Conservation (phyloP, 768 basidiomycete species). For the Tricholoma terreum region DNA sequence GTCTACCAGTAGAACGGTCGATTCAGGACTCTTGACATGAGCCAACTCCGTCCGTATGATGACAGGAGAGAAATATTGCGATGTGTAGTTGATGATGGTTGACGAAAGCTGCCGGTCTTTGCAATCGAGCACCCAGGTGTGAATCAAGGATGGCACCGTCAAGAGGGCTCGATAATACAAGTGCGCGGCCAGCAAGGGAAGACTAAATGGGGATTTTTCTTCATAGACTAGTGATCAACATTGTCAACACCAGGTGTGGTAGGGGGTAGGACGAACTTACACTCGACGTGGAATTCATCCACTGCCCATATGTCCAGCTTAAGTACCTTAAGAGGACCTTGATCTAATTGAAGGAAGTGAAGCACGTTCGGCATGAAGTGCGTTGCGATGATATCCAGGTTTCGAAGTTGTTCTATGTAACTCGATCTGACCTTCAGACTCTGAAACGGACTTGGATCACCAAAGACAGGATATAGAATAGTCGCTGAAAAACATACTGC, state of each 20-base stretch:
- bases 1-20: conserved; percentile 56
- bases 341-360: conserved; percentile 61
- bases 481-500: conserved; percentile 53
- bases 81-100: conserved; percentile 74
- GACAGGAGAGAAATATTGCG: conserved; percentile 83
- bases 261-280: conserved; percentile 39
- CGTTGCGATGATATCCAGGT: conserved; percentile 56
- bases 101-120: conserved; percentile 87
- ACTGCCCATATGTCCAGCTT: conserved; percentile 85
- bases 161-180: conserved; percentile 86
- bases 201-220: conserved; percentile 44
- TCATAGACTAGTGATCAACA: conserved; percentile 50
- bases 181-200: conserved; percentile 76
- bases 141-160: conserved; percentile 80
- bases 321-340: conserved; percentile 61
- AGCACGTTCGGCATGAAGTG: conserved; percentile 74
- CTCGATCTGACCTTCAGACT: conserved; percentile 82
- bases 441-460: conserved; percentile 36
- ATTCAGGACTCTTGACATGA: conserved; percentile 57
- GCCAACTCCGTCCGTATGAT: conserved; percentile 83
- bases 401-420: conserved; percentile 85
- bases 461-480: too few species aligned
- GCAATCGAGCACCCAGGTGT: conserved; percentile 81
- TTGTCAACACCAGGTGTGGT: not conserved
- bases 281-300: conserved; percentile 75